Percentiles rank a stretch among this genome's conserved stretches.
Evolutionary conservation across 2,329 filamentous ascomycete genomes (phyloP).

Genomic region (Fusarium keratoplasticum): DNA sequence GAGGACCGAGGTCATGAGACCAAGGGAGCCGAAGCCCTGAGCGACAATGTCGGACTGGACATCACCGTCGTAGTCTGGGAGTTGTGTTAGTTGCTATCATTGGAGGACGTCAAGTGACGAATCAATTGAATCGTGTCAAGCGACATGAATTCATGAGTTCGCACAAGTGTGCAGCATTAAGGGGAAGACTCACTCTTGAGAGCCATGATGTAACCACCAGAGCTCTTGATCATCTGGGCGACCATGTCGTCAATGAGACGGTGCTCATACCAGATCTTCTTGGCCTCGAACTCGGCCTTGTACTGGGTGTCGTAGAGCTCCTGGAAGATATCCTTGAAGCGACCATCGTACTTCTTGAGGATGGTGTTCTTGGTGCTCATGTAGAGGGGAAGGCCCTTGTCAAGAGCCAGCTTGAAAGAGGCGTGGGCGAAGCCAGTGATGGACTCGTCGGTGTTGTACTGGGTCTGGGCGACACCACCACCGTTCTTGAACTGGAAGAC

Average conservation of each 20-base stretch:
- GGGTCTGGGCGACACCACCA: conserved; percentile 90
- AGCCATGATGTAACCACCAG: conserved; percentile 95
- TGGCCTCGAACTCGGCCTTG: conserved; percentile 88
- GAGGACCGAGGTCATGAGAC: conserved; percentile 97
- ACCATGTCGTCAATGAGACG: conserved; percentile 99
- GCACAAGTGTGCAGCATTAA: conserved; percentile 19
- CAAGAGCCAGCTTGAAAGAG: conserved; percentile 93
- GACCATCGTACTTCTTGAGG: conserved; percentile 97
- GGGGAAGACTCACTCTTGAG: conserved; percentile 82
- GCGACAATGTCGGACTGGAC: conserved; percentile 99
- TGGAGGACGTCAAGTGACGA: not conserved
- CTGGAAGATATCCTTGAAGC: conserved; percentile 99
- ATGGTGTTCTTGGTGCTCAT: conserved; percentile 99
- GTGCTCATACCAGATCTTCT: conserved; percentile 99
- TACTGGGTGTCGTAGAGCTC: conserved; percentile 91
- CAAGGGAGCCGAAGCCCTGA: conserved; percentile 97
- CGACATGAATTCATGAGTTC: not conserved
- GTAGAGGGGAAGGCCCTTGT: conserved; percentile 92
- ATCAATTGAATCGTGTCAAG: not conserved
- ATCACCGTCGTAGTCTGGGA: conserved; percentile 95
- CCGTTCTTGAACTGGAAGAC: conserved; percentile 90
- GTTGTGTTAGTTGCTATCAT: conserved; percentile 21
- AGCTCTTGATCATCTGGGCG: conserved; percentile 99
- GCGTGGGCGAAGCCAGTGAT: conserved; percentile 96
- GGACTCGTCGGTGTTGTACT: conserved; percentile 98